Evolutionary conservation across 2,329 filamentous ascomycete genomes (phyloP).

Genomic region (Coniochaeta pulveracea): DNA sequence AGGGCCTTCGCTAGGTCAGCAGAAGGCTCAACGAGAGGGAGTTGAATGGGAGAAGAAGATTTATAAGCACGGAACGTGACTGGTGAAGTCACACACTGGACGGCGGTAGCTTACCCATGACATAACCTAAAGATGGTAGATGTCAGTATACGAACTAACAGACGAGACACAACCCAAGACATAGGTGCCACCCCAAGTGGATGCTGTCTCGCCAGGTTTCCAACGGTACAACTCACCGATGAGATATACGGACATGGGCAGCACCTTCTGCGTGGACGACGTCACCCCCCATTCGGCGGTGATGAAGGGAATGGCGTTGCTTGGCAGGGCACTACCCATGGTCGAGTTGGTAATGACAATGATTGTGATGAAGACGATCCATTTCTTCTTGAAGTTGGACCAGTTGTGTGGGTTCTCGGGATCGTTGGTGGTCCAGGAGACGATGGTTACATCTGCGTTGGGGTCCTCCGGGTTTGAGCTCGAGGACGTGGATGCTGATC

Average conservation of each 20-base stretch:
- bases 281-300: slow-evolving; percentile 44
- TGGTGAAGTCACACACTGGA: too few species aligned
- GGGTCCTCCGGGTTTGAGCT: slow-evolving; percentile 15
- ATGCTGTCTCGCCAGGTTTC: background rate
- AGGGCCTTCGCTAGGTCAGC: slow-evolving; percentile 21
- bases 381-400: slow-evolving; percentile 40
- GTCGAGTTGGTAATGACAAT: slow-evolving; percentile 56
- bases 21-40: background rate
- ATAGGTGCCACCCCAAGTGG: too few species aligned
- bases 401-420: slow-evolving; percentile 43
- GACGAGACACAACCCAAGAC: too few species aligned
- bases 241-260: slow-evolving; percentile 54
- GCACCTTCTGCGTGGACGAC: slow-evolving; percentile 28
- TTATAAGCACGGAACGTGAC: too few species aligned
- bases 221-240: slow-evolving; percentile 24
- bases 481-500: slow-evolving; percentile 14
- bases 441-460: slow-evolving; percentile 17
- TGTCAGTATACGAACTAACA: too few species aligned
- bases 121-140: too few species aligned
- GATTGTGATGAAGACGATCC: slow-evolving; percentile 43
- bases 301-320: slow-evolving; percentile 50
- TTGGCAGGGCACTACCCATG: slow-evolving; percentile 52
- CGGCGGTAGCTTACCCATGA: slow-evolving; percentile 34
- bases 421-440: slow-evolving; percentile 35
- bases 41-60: too few species aligned